These are phyloP conservation scores for Phytophthora agathidicida DNA, from an alignment of 352 stramenopile species.

Conservation along the genomic window DNA sequence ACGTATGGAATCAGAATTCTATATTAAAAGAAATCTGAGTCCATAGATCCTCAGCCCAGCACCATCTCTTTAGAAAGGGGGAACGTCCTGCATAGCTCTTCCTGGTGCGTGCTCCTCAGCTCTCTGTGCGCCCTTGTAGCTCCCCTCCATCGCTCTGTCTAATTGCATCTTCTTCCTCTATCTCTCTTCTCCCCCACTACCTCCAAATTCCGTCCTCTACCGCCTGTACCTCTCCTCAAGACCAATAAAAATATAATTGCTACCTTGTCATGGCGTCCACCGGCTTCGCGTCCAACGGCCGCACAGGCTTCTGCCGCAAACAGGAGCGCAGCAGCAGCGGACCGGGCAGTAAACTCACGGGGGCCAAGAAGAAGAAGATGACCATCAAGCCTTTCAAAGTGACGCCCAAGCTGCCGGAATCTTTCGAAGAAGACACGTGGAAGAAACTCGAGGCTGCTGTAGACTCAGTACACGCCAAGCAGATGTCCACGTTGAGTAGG, in stretches of 20 bases:
- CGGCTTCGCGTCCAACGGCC: constrained; percentile 31
- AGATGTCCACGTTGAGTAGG: constrained; percentile 65
- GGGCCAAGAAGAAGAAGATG: constrained; percentile 78
- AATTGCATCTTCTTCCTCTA: background rate
- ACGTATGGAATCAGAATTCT: background rate
- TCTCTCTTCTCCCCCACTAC: background rate
- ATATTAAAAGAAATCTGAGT: no score
- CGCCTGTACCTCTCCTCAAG: no score
- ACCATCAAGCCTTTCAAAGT: constrained; percentile 88
- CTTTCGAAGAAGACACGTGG: constrained; percentile 85
- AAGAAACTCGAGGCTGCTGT: constrained; percentile 70
- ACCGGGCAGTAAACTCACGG: constrained; percentile 18
- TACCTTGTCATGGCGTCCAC: constrained; percentile 45
- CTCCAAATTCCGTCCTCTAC: constrained; percentile 4
- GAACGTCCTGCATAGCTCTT: background rate
- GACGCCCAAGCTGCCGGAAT: constrained; percentile 70
- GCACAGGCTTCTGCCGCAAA: constrained; percentile 34
- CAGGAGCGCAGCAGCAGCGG: constrained; percentile 39
- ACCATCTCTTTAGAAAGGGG: constrained; percentile 23
- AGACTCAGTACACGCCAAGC: constrained; percentile 67
- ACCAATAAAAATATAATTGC: no score
- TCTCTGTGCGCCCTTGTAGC: background rate
- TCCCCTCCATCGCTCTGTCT: no score
- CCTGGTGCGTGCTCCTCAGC: constrained; percentile 1
- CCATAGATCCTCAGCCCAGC: no score